Base-by-base conservation (phyloP, 257 asterid species). In the Rhazya stricta region DNA sequence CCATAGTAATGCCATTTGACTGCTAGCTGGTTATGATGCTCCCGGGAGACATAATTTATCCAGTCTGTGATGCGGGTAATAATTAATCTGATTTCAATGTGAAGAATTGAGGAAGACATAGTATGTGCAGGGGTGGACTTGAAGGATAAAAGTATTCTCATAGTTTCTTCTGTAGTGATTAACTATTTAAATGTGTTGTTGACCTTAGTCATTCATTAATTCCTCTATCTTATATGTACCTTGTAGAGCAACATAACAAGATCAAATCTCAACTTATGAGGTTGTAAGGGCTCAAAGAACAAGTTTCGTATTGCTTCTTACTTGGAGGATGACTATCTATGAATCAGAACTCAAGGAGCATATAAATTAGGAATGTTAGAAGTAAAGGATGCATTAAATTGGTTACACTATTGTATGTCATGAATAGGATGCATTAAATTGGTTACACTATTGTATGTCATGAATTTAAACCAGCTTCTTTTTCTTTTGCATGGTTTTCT, bases 401-500 rank as follows among this genome's bases (percentile, higher is more conserved):
- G 7, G 15, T 37, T 66, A 41, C 3, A 21, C 50, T 66, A 37
- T 37, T 19, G n/a, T n/a, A n/a, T n/a, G n/a, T n/a, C n/a, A n/a
- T n/a, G n/a, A n/a, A n/a, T n/a, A 36, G 46, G 32, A 19, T 21
- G 48, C 27, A 10, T 66, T 37, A 37, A 65, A 21, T 66, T 66
- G 7, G 15, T 37, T 66, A 41, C 3, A 21, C 50, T 66, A 37
- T 37, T 19, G 46, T 41, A 21, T 34, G 48, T 9, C 29, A 41
- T 36, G 12, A 37, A 36, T 37, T 37, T 65, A 18, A 13, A 65
- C 70, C 37, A 21, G 9, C 37, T 15, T 5, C 3, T 62, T 62
- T 66, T 21, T 51, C 21, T 9, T 18, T 18, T 51, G 58, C 27
- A 18, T 36, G 71, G 11, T 83, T 80, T 32, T 85, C 81, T 82